Evolutionary conservation across 768 basidiomycete genomes (phyloP), one percentile per base, ranked within the genome.

Genomic region (Suillus tomentosus): DNA sequence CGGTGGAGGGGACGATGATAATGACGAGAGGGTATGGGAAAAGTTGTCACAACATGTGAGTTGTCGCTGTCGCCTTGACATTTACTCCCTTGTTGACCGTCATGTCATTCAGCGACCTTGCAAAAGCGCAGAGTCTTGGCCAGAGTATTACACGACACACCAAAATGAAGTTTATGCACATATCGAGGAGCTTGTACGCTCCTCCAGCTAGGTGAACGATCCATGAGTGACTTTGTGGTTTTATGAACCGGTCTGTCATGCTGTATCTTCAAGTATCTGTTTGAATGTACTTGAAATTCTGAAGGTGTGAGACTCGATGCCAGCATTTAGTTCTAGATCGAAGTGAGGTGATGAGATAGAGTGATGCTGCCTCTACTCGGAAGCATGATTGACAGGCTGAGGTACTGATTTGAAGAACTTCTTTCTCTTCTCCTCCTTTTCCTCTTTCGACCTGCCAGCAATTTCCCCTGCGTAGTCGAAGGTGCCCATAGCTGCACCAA

Each of bases 401-500:
- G 79, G 81, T 55, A 75, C 74, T 66, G 87, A 83, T 77, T 96
- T 96, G 84, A 96, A 96, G 79, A 97, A 96, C 47, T 80, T 84
- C 77, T 81, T 85, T 71, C 91, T 84, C 67, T 82, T 85, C 76
- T 92, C 92, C 72, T 94, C 92, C 69, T 79, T 76, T 61, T 77
- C 74, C 54, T 81, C 78, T 59, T 76, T 75, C 5, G 76, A 69
- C 58, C 82, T 80, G 48, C 86, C 86, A 13, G 77, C 71, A 63
- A 90, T 76, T 69, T 87, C 81, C 61, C 94, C 92, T 27, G 89
- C 85, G 67, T 90, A 90, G 69, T 95, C 91, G 72, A 90, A 92
- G 47, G 87, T 85, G 17, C 94, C 96, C 74, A 95, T 85, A 7
- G 88, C 82, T 14, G 88, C 88, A 59, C 92, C 95, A 63, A 96